A percentile compares a stretch with the other conserved stretches of the same genome.
Evolutionary conservation across 1,139 yeast species (phyloP).

Genomic region (Yamadazyma oceani): DNA sequence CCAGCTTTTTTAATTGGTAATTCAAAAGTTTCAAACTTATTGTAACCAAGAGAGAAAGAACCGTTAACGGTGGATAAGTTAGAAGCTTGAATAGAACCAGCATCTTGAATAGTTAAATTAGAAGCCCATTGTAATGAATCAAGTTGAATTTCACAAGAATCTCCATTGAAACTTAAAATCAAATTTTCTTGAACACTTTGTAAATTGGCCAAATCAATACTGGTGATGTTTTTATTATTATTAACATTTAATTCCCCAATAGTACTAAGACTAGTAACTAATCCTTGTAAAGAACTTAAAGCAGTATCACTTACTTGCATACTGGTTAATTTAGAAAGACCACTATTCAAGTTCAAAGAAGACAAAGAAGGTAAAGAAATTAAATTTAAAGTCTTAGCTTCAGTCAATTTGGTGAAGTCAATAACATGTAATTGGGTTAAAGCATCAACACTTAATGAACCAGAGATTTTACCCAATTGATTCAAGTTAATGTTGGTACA

Average conservation of each 20-base stretch:
- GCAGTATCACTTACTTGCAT: conserved; percentile 48
- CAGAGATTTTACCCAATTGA: conserved; percentile 33
- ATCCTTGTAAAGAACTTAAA: conserved; percentile 37
- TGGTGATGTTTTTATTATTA: conserved; percentile 46
- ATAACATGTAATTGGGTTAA: conserved; percentile 43
- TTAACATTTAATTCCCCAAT: conserved; percentile 41
- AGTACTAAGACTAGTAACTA: conserved; percentile 32
- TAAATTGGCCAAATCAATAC: conserved; percentile 37
- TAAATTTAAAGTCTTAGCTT: conserved; percentile 33
- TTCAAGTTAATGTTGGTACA: conserved; percentile 35
- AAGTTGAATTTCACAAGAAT: conserved; percentile 38
- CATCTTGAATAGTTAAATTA: conserved; percentile 48
- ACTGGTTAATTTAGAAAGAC: conserved; percentile 33
- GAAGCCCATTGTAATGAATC: conserved; percentile 44
- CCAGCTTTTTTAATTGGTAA: conserved; percentile 39
- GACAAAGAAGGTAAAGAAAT: conserved; percentile 48
- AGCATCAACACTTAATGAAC: conserved; percentile 37
- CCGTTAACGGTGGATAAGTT: conserved; percentile 45
- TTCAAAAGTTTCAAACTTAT: conserved; percentile 34
- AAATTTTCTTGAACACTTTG: conserved; percentile 35
- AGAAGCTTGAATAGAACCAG: conserved; percentile 28
- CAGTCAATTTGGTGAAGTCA: conserved; percentile 35
- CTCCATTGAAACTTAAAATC: conserved; percentile 45
- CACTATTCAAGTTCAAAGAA: conserved; percentile 36
- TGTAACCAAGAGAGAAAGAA: conserved; percentile 41